Evolutionary conservation across 2,329 filamentous ascomycete genomes (phyloP).

Genomic region (Parafenestella ontariensis): DNA sequence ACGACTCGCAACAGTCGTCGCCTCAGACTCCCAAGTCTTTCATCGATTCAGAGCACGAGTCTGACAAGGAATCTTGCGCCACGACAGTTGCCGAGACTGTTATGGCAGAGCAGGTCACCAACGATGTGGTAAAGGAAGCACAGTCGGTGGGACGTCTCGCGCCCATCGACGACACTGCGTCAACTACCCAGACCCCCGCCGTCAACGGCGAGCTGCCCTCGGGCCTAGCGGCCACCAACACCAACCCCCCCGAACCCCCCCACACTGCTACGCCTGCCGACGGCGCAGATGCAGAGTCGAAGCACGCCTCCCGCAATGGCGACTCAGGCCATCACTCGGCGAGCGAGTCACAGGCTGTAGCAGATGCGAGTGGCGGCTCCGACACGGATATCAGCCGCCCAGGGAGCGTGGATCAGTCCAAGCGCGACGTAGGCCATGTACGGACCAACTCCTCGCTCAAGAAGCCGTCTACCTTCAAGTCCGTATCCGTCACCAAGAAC

Average conservation of each 20-base stretch:
- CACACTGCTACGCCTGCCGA: constrained; percentile 47
- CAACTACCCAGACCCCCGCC: constrained; percentile 63
- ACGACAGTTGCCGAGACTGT: constrained; percentile 64
- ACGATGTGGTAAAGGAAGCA: constrained; percentile 75
- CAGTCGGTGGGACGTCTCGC: constrained; percentile 69
- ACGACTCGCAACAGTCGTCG: constrained; percentile 26
- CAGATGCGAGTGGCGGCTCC: constrained; percentile 75
- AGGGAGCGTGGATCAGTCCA: constrained; percentile 59
- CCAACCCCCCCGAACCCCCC: constrained; percentile 38
- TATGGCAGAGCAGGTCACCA: constrained; percentile 75
- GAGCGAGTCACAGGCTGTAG: constrained; percentile 56
- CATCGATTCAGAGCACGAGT: constrained; percentile 36
- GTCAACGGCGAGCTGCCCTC: constrained; percentile 55
- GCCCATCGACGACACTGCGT: constrained; percentile 71
- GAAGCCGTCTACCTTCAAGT: constrained; percentile 81
- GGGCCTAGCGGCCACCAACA: constrained; percentile 42
- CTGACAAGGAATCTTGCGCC: constrained; percentile 42
- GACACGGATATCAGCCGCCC: constrained; percentile 75
- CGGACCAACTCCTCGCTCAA: constrained; percentile 66
- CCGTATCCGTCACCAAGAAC: constrained; percentile 83
- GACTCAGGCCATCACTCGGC: constrained; percentile 44
- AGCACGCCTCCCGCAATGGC: constrained; percentile 44
- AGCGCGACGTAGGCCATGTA: constrained; percentile 65
- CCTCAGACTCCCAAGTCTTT: constrained; percentile 17
- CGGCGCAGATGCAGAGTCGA: constrained; percentile 29